A percentile compares a stretch with the other conserved stretches of the same genome.
Evolutionary conservation across 2,329 filamentous ascomycete species (phyloP).

Genomic region (Penicillium griseofulvum): DNA sequence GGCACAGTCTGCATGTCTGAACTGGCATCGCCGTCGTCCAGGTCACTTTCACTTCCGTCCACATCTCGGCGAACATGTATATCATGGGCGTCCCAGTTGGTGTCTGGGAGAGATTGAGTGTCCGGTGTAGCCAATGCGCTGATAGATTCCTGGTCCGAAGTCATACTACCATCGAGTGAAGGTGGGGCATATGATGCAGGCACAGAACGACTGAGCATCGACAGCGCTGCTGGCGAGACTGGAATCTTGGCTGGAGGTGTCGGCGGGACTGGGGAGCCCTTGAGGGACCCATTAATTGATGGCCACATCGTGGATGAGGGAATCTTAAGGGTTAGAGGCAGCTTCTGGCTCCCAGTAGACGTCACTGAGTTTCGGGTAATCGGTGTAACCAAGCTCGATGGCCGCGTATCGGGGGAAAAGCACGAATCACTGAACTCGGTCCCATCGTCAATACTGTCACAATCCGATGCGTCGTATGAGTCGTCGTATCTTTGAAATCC

Average conservation of each 20-base stretch:
- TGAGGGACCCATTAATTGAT: conserved; percentile 54
- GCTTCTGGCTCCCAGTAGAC: conserved; percentile 44
- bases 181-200: conserved; percentile 78
- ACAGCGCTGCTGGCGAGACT: conserved; percentile 72
- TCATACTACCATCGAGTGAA: conserved; percentile 83
- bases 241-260: conserved; percentile 58
- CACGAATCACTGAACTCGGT: conserved; percentile 50
- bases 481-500: conserved; percentile 83
- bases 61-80: conserved; percentile 37
- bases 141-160: conserved; percentile 80
- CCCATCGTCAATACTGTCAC: conserved; percentile 53
- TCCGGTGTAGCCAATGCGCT: conserved; percentile 85
- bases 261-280: conserved; percentile 47
- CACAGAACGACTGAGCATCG: conserved; percentile 67
- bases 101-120: conserved; percentile 56
- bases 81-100: conserved; percentile 57
- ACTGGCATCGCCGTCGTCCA: conserved; percentile 23
- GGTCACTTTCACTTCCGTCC: conserved; percentile 28
- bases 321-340: conserved; percentile 59
- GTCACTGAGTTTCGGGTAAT: conserved; percentile 39
- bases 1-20: conserved; percentile 33
- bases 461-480: conserved; percentile 80
- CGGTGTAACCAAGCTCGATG: conserved; percentile 47
- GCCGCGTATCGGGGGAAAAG: conserved; percentile 51
- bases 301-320: conserved; percentile 58